A percentile compares a stretch with the other conserved stretches of the same genome.
These are phyloP conservation scores for Boletus tylopilopsis DNA, from an alignment of 768 basidiomycete genomes.

Conservation along the genomic window DNA sequence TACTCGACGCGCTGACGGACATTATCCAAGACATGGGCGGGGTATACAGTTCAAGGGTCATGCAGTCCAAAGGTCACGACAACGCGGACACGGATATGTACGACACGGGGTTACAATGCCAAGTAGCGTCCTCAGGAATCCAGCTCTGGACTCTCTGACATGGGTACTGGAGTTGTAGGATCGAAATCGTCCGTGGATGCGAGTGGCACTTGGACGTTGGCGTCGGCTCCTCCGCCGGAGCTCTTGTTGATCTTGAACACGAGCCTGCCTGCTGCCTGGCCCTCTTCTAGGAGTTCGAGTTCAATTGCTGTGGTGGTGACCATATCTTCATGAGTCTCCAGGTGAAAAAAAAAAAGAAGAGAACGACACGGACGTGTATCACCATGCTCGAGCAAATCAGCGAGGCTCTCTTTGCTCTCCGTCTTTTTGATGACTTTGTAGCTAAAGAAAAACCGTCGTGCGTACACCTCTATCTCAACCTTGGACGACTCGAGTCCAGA, in stretches of 20 bases:
- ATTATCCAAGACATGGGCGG: constrained; percentile 10
- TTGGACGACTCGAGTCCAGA: constrained; percentile 31
- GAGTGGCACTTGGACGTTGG: constrained; percentile 5
- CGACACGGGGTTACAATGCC: neutral
- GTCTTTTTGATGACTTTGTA: constrained; percentile 34
- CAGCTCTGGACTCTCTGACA: constrained; percentile 1
- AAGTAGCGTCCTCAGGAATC: neutral
- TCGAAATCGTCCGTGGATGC: neutral
- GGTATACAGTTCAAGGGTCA: neutral
- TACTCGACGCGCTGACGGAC: neutral
- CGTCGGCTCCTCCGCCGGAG: neutral
- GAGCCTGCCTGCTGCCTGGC: constrained; percentile 28
- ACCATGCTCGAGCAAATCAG: constrained; percentile 30
- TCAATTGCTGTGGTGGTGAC: constrained; percentile 20
- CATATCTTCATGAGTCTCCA: neutral
- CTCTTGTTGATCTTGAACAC: constrained; percentile 26
- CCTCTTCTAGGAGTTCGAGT: constrained; percentile 31
- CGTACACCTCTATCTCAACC: constrained; percentile 33
- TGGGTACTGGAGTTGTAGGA: neutral
- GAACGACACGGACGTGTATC: constrained; percentile 23
- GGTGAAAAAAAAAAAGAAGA: neutral
- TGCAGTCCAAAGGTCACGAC: neutral
- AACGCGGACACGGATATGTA: constrained; percentile 1
- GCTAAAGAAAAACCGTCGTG: constrained; percentile 30
- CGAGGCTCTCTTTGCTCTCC: constrained; percentile 31